Percentiles rank a stretch among this genome's conserved stretches.
Conservation (phyloP, 192 early-diverging fungal species). For the Coemansia sp. region DNA sequence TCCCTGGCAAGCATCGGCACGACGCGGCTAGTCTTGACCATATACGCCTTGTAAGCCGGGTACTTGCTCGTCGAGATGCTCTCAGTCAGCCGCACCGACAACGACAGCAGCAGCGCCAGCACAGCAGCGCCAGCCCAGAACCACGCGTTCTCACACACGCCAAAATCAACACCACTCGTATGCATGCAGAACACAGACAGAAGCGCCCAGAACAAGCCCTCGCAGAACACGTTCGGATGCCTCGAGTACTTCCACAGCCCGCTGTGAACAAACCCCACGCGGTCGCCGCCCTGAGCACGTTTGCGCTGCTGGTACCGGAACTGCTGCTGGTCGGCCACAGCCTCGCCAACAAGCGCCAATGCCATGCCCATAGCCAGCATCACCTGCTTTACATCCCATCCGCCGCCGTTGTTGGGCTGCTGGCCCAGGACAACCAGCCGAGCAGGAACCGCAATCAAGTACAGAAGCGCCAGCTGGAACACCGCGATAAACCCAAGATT, state of each 20-base stretch:
- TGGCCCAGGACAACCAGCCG: conserved; percentile 5
- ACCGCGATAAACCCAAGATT: conserved; percentile 74
- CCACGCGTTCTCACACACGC: conserved; percentile 19
- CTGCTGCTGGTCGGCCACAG: conserved; percentile 81
- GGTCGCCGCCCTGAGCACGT: conserved; percentile 35
- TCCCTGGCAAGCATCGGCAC: conserved; percentile 54
- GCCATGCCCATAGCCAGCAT: conserved; percentile 51
- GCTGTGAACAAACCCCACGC: conserved; percentile 64
- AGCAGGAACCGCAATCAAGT: conserved; percentile 23
- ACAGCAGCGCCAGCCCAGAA: conserved; percentile 49
- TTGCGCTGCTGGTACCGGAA: conserved; percentile 69
- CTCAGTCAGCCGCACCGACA: conserved; percentile 64
- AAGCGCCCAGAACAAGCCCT: conserved; percentile 67
- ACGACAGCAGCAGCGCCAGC: conserved; percentile 73
- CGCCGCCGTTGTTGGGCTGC: neutral
- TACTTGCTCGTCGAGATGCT: conserved; percentile 70
- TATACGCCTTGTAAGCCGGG: conserved; percentile 73
- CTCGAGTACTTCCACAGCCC: conserved; percentile 76
- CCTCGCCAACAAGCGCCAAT: conserved; percentile 61
- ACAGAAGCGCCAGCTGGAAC: conserved; percentile 74
- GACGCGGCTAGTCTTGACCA: conserved; percentile 60
- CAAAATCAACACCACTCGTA: conserved; percentile 5
- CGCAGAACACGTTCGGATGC: conserved; percentile 87
- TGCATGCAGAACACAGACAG: conserved; percentile 13
- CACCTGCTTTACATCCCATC: conserved; percentile 38